Conservation (phyloP, 139 green algal genomes). For the Picochlorum sp. region DNA sequence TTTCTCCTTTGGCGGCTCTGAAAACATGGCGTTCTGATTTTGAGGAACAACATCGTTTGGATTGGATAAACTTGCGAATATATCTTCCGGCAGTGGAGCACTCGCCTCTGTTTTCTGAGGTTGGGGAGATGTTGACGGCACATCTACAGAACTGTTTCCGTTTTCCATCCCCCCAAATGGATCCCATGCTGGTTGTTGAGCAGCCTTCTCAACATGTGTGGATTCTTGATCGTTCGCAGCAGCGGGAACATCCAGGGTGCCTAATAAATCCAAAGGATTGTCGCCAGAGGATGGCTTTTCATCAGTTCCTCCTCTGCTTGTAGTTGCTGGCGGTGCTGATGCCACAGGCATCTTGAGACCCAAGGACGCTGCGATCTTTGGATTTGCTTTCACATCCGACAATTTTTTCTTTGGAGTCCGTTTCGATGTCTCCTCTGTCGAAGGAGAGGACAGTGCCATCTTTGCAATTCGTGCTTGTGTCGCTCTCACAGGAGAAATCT, state of each 20-base stretch:
- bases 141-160: too few species aligned
- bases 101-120: too few species aligned
- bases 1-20: too few species aligned
- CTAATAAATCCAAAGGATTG: background rate
- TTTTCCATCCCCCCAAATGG: too few species aligned
- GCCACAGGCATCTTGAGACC: slow-evolving; percentile 23
- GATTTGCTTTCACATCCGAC: slow-evolving; percentile 63
- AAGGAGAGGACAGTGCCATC: slow-evolving; percentile 31
- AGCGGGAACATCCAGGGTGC: background rate
- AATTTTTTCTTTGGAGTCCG: slow-evolving; percentile 55
- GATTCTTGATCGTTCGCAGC: background rate
- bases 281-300: too few species aligned
- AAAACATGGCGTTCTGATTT: too few species aligned
- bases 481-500: slow-evolving; percentile 48
- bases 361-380: slow-evolving; percentile 61
- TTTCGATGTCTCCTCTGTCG: background rate
- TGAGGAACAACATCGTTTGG: too few species aligned
- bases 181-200: background rate
- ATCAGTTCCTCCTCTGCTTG: too few species aligned
- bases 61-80: too few species aligned
- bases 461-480: slow-evolving; percentile 59
- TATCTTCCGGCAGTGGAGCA: too few species aligned
- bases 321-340: background rate
- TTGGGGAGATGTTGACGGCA: too few species aligned
- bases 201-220: background rate